Conservation (phyloP, 176 grass and related monocot genomes). For the Musa beccarii region DNA sequence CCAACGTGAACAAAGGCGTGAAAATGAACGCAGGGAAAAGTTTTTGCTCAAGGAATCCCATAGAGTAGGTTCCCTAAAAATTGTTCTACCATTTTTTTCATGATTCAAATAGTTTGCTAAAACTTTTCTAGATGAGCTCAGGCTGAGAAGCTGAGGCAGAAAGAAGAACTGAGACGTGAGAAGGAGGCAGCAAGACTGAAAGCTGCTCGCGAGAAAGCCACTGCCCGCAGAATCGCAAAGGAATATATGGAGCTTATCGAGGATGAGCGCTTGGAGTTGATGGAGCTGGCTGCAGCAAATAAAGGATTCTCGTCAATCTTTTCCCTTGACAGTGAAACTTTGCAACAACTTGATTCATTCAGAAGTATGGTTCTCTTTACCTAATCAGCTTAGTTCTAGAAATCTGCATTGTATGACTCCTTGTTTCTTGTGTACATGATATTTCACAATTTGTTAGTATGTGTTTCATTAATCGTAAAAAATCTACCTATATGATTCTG, state of each 20-base stretch:
- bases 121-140: conserved; percentile 14
- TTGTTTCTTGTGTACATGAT: neutral
- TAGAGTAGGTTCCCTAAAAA: conserved; percentile 42
- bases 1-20: conserved; percentile 70
- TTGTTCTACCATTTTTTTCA: neutral
- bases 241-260: conserved; percentile 91
- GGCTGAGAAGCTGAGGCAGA: conserved; percentile 80
- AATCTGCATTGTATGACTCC: too few relatives aligned
- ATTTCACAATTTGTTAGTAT: neutral
- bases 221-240: conserved; percentile 73
- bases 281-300: conserved; percentile 72
- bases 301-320: conserved; percentile 82
- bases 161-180: conserved; percentile 80
- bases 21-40: conserved; percentile 85
- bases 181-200: conserved; percentile 82
- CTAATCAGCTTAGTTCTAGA: neutral
- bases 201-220: conserved; percentile 84
- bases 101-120: neutral
- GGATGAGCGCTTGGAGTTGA: conserved; percentile 89
- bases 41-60: conserved; percentile 60
- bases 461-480: neutral
- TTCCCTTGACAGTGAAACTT: conserved; percentile 68
- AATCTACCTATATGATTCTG: neutral
- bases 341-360: conserved; percentile 85
- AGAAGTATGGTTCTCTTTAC: conserved; percentile 45